A percentile compares a stretch with the other conserved stretches of the same genome.
Conservation (phyloP, 495 filamentous ascomycete species). For the Tuber calosporum region DNA sequence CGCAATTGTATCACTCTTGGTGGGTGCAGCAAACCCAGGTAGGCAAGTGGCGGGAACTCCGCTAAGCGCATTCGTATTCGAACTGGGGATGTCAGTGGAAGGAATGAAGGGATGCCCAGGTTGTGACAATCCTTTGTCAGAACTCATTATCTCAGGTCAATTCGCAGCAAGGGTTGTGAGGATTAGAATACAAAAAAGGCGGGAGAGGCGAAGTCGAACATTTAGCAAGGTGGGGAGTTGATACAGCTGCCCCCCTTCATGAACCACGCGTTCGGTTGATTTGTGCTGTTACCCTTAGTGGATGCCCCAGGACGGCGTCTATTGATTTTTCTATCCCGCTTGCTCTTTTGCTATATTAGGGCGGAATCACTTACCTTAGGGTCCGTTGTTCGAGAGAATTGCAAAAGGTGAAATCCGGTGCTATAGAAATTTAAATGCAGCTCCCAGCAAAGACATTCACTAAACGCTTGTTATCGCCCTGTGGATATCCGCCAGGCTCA, state of each 20-base stretch:
- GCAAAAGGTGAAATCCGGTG: background rate
- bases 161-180: background rate
- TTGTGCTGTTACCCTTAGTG: background rate
- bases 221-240: background rate
- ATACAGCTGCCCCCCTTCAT: background rate
- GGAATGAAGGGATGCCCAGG: slow-evolving; percentile 1
- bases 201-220: background rate
- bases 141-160: slow-evolving; percentile 1
- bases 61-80: background rate
- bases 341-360: background rate
- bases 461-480: background rate
- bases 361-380: background rate
- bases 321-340: background rate
- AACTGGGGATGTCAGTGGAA: background rate
- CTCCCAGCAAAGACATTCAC: background rate
- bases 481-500: background rate
- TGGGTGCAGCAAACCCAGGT: background rate
- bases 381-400: background rate
- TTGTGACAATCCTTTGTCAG: background rate
- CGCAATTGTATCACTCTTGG: background rate
- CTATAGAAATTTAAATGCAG: background rate
- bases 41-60: background rate
- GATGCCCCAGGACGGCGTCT: background rate
- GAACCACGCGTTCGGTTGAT: background rate
- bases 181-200: background rate